These are phyloP conservation scores for Flammula alnicola DNA, from an alignment of 1,284 basidiomycete genomes.

Conservation along the genomic window DNA sequence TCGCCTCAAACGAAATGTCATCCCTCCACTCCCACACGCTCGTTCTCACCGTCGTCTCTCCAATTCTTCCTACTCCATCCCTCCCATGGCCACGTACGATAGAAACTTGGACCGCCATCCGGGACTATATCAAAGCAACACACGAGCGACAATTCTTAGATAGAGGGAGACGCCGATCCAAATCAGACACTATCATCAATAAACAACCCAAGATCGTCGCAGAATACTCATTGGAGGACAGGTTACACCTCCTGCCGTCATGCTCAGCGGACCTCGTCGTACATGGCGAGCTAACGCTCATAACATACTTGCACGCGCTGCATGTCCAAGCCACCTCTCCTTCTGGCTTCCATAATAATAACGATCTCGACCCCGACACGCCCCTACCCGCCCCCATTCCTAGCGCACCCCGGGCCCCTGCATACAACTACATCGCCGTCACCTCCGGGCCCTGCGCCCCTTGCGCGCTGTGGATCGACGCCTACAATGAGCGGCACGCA, in stretches of 20 bases:
- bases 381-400: too few species aligned
- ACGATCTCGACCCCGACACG: neutral
- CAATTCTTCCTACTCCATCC: neutral
- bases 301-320: conserved; percentile 5
- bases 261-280: neutral
- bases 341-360: neutral
- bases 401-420: too few species aligned
- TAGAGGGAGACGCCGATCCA: too few species aligned
- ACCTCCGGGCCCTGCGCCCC: conserved; percentile 1
- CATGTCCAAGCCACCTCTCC: neutral
- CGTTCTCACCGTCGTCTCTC: conserved; percentile 6
- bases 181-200: too few species aligned
- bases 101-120: neutral
- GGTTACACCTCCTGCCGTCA: too few species aligned
- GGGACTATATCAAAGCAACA: neutral
- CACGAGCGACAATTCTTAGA: too few species aligned
- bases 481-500: conserved; percentile 4
- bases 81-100: neutral
- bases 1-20: conserved; percentile 1
- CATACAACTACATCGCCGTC: conserved; percentile 7
- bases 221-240: too few species aligned
- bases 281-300: neutral
- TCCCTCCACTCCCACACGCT: conserved; percentile 1
- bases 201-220: too few species aligned
- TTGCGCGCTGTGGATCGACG: conserved; percentile 2